A percentile compares a stretch with the other conserved stretches of the same genome.
Evolutionary conservation across 192 early-diverging fungal species (phyloP).

Genomic region (Linderina pennispora): DNA sequence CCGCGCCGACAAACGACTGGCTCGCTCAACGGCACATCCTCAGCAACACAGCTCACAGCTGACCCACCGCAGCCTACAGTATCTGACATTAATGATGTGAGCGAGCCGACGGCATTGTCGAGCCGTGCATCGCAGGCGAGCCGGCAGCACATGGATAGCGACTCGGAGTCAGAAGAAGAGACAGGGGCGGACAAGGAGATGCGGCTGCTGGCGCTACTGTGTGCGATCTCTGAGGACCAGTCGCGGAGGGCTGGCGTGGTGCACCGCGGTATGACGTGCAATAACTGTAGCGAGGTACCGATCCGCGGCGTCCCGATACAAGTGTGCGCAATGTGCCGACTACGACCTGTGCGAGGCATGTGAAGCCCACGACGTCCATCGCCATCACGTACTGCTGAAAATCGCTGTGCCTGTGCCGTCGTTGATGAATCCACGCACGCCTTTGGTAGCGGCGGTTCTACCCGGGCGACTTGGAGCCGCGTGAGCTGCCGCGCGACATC

Average conservation of each 20-base stretch:
- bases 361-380: constrained; percentile 77
- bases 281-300: constrained; percentile 80
- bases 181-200: constrained; percentile 26
- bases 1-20: constrained; percentile 25
- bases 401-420: constrained; percentile 88
- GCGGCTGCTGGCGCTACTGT: constrained; percentile 61
- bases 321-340: constrained; percentile 91
- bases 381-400: constrained; percentile 85
- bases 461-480: constrained; percentile 51
- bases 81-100: too few relatives aligned
- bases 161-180: constrained; percentile 1
- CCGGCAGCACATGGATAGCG: constrained; percentile 1
- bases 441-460: constrained; percentile 73
- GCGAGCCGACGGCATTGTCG: too few relatives aligned
- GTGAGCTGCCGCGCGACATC: constrained; percentile 8
- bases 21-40: too few relatives aligned
- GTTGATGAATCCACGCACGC: constrained; percentile 70
- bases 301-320: constrained; percentile 88
- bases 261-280: constrained; percentile 86
- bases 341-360: constrained; percentile 91
- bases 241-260: constrained; percentile 55
- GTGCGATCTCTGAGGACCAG: constrained; percentile 84
- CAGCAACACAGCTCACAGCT: too few relatives aligned
- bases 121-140: too few relatives aligned
- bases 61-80: too few relatives aligned